A percentile compares a stretch with the other conserved stretches of the same genome.
Conservation (phyloP, 1,139 yeast species). For the Magnusiomyces sp. region DNA sequence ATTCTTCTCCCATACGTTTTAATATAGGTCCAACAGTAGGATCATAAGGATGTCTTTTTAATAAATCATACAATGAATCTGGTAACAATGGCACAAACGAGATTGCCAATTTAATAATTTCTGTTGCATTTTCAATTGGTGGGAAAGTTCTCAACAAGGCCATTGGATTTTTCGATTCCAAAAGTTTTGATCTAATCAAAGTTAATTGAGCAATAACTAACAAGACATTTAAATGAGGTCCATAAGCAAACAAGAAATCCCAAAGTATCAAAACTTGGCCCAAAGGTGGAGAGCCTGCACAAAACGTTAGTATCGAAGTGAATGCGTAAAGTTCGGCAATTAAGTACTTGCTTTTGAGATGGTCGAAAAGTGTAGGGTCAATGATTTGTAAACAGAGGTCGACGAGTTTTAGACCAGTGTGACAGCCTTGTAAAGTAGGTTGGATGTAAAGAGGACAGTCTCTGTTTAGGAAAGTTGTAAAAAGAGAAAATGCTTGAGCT, state of each 20-base stretch:
- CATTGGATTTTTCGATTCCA: conserved; percentile 64
- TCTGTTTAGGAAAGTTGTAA: conserved; percentile 47
- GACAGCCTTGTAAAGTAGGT: conserved; percentile 75
- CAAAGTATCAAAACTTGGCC: conserved; percentile 67
- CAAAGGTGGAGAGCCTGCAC: conserved; percentile 87
- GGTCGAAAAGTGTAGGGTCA: conserved; percentile 62
- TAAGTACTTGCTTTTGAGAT: conserved; percentile 51
- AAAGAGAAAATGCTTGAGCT: conserved; percentile 74
- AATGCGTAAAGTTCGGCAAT: conserved; percentile 84
- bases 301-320: conserved; percentile 76
- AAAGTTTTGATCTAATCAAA: conserved; percentile 52
- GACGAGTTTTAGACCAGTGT: conserved; percentile 57
- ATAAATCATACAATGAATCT: conserved; percentile 52
- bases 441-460: conserved; percentile 74
- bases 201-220: conserved; percentile 81
- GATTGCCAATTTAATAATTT: conserved; percentile 67
- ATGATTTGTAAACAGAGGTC: conserved; percentile 64
- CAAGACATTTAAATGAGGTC: conserved; percentile 77
- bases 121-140: conserved; percentile 51
- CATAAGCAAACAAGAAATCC: conserved; percentile 90
- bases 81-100: conserved; percentile 79
- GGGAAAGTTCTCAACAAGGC: conserved; percentile 67
- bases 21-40: conserved; percentile 6
- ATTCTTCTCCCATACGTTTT: no score
- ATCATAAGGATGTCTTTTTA: conserved; percentile 68